Evolutionary conservation across 2,329 filamentous ascomycete genomes (phyloP).

Genomic region (Pestalotiopsis sp.): DNA sequence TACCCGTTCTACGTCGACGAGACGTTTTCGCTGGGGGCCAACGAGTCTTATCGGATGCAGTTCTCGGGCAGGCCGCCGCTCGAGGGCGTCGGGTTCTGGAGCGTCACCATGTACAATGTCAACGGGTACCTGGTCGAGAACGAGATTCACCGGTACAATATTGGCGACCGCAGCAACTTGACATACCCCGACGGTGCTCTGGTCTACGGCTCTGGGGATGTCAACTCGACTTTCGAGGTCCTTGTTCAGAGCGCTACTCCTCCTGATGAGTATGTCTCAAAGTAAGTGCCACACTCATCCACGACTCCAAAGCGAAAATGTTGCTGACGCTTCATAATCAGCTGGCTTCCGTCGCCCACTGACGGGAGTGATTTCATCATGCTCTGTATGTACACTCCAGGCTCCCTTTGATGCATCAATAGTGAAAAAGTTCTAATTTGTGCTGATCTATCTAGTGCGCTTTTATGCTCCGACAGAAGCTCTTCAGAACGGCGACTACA

Average conservation of each 20-base stretch:
- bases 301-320: neutral
- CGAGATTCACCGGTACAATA: neutral
- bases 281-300: neutral
- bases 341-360: neutral
- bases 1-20: neutral
- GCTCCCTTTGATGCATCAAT: neutral
- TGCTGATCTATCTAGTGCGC: neutral
- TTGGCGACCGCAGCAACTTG: conserved; percentile 1
- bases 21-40: neutral
- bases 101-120: neutral
- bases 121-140: conserved; percentile 2
- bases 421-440: too few species aligned
- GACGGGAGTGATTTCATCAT: neutral
- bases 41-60: neutral
- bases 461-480: neutral
- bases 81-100: neutral
- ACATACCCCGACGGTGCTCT: conserved; percentile 1
- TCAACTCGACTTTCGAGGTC: neutral
- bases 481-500: neutral
- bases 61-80: conserved; percentile 6
- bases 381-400: neutral
- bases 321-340: neutral
- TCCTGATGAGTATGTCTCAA: neutral
- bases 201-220: neutral
- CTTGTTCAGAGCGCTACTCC: neutral